Evolutionary conservation across 2,329 filamentous ascomycete genomes (phyloP), one percentile per base, ranked within the genome.

Genomic region (Curvularia eragrostidis): DNA sequence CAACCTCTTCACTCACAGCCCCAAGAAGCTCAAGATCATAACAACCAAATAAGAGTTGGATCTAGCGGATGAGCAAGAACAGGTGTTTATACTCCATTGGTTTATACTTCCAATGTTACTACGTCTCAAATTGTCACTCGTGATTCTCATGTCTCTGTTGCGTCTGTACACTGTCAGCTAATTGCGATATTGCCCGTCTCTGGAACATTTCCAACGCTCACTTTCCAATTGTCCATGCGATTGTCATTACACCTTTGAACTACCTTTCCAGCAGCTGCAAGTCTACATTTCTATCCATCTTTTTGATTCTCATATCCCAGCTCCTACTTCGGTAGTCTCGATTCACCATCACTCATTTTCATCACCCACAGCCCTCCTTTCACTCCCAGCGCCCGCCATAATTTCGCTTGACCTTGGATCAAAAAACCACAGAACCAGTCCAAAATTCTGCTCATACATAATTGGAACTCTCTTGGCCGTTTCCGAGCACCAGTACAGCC

Each of bases 1-100:
- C 60, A 96, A 96, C 80, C 97, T 98, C 82, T 99, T 98, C 79
- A 75, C 93, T 63, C 93, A 96, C 82, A 88, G 88, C 62, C 82
- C 90, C 12, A 89, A 87, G 79, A 95, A 94, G 85, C 82, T 98
- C 77, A 98, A 97, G 65, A 83, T 89, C 62, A 84, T 94, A 62
- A 84, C 86, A 62, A 88, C 91, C 59, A 94, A 97, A 78, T 91
- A 95, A 80, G 54, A 57, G n/a, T 24, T 54, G 24, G 56, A 10
- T 48, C 42, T 10, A 19, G 30, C 36, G 41, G 10, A 24, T 32
- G 30, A 42, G 34, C 47, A 43, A 36, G n/a, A 50, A 54, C 60
- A 59, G 23, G 44, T 73, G 71, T 75, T 71, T 59, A 74, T 75
- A 74, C 41, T 61, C 43, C 56, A 55, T 64, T 54, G 38, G 48